These are phyloP conservation scores for Pythium aphanidermatum DNA, from an alignment of 352 stramenopile genomes.

Conservation along the genomic window DNA sequence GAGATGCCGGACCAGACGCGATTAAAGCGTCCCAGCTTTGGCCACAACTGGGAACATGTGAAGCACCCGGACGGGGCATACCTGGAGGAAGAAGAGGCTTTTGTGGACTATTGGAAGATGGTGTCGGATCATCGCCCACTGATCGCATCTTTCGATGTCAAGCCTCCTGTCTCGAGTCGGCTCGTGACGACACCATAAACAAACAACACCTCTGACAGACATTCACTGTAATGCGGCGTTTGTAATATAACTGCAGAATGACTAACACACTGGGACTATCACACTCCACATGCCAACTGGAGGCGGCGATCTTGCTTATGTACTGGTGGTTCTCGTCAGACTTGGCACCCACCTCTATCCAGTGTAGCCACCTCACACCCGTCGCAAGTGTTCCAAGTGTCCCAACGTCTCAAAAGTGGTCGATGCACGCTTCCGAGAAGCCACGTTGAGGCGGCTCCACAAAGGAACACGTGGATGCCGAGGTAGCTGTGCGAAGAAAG, in stretches of 20 bases:
- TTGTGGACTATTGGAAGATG: constrained; percentile 82
- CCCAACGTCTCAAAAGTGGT: too few species aligned
- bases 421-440: too few species aligned
- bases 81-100: constrained; percentile 38
- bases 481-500: too few species aligned
- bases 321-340: too few species aligned
- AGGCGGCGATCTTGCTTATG: not conserved
- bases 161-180: constrained; percentile 13
- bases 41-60: constrained; percentile 55
- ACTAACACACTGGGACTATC: not conserved
- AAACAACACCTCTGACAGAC: not conserved
- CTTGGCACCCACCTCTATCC: too few species aligned
- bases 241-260: constrained; percentile 18
- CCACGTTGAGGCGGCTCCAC: too few species aligned
- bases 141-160: constrained; percentile 54
- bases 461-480: too few species aligned
- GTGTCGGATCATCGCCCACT: constrained; percentile 72
- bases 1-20: constrained; percentile 53
- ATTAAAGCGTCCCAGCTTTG: constrained; percentile 74
- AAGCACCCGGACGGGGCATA: constrained; percentile 31
- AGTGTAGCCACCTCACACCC: too few species aligned
- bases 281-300: too few species aligned
- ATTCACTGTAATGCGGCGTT: not conserved
- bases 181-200: constrained; percentile 5
- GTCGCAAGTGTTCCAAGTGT: too few species aligned